Evolutionary conservation across 306 rosid genomes (phyloP).

Genomic region (Aeschynomene evenia): DNA sequence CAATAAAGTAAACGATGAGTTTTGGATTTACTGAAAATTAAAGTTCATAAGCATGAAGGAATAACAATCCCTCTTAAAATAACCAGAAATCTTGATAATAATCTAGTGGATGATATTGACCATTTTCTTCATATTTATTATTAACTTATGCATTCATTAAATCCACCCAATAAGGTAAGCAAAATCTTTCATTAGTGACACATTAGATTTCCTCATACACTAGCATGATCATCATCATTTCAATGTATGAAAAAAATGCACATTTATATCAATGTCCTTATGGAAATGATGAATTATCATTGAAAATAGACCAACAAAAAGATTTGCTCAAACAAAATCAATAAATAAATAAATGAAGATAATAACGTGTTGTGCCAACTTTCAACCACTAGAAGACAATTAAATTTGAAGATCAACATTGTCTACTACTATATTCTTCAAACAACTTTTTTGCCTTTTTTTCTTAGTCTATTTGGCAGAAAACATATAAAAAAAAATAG

Average conservation of each 20-base stretch:
- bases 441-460: neutral
- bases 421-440: conserved; percentile 14
- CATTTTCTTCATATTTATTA: too few species aligned
- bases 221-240: neutral
- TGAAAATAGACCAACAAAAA: neutral
- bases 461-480: conserved; percentile 17
- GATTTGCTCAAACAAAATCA: neutral
- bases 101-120: too few species aligned
- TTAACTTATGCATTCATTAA: too few species aligned
- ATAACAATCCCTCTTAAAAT: too few species aligned
- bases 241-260: neutral
- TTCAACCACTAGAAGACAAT: conserved; percentile 31
- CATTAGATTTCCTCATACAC: neutral
- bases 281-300: neutral
- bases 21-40: too few species aligned
- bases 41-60: too few species aligned
- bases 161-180: neutral
- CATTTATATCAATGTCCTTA: neutral
- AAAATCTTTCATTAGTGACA: neutral
- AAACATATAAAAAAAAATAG: conserved; percentile 1
- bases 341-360: neutral
- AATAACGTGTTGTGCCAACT: conserved; percentile 1
- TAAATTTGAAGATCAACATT: neutral
- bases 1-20: too few species aligned
- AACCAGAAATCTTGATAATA: too few species aligned